phyloP scores from a whole-genome alignment of 495 filamentous ascomycete species.

The Hyaloscypha variabilis region DNA sequence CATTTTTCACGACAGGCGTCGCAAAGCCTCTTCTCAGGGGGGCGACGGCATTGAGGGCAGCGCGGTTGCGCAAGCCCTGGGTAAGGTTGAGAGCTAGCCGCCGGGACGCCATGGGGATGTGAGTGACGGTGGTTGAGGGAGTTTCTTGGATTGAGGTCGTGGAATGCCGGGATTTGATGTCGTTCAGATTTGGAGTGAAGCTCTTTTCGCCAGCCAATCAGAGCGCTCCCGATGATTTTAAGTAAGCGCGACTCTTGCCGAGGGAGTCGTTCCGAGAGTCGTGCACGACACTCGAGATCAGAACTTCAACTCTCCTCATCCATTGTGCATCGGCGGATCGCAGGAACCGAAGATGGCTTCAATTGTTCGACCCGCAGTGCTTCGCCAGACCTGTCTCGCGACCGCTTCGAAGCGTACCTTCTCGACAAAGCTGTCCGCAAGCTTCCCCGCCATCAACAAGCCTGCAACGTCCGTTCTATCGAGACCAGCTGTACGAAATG shows the following conservation, averaged over 20 bases:
- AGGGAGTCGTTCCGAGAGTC: constrained; percentile 19
- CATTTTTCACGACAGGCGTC: constrained; percentile 71
- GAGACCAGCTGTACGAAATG: constrained; percentile 31
- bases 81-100: constrained; percentile 88
- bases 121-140: constrained; percentile 16
- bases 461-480: constrained; percentile 34
- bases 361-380: constrained; percentile 53
- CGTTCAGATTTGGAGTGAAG: constrained; percentile 27
- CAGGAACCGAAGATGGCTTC: constrained; percentile 49
- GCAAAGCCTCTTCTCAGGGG: constrained; percentile 82
- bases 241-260: constrained; percentile 26
- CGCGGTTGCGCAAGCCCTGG: constrained; percentile 81
- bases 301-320: constrained; percentile 8
- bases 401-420: constrained; percentile 32
- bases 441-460: constrained; percentile 34
- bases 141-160: constrained; percentile 24
- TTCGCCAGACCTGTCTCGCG: constrained; percentile 47
- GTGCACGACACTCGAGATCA: constrained; percentile 19
- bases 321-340: constrained; percentile 6
- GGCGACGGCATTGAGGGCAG: constrained; percentile 66
- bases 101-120: constrained; percentile 83
- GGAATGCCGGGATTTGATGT: constrained; percentile 22
- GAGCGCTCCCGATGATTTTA: constrained; percentile 12
- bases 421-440: constrained; percentile 30
- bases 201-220: constrained; percentile 30